Base-by-base conservation (phyloP, 2,329 filamentous ascomycete genomes). In the Botrytis pseudocinerea region DNA sequence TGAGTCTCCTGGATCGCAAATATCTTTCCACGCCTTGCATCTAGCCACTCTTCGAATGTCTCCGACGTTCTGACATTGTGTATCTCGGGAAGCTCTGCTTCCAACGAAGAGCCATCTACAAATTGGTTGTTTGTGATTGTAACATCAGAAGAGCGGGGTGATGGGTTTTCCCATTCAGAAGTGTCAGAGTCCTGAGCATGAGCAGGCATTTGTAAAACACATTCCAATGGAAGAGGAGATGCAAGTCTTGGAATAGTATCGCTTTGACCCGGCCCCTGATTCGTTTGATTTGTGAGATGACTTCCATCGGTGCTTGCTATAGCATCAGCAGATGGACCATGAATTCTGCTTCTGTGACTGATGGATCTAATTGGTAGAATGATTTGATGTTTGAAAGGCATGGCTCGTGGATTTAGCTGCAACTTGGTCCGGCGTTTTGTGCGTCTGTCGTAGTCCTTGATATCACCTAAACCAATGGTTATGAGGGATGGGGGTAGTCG, bases 371-470 rank as follows among this genome's bases (percentile, higher is more conserved):
- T 66, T 25, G 69, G 69, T 44, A 71, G n/a, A 59, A 51, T 44
- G 14, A 65, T 51, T 25, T 66, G 69, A 38, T 40, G 35, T 32
- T 22, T 40, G 20, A 44, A 62, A 51, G 35, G 48, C 10, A 48
- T 40, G 25, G 25, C 35, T 42, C 32, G 65, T 32, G 46, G 35
- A 42, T 18, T 57, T 9, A 54, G 38, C 28, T 35, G 46, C n/a
- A 66, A 44, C 46, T 42, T 66, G 18, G 44, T 12, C 54, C 28
- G 68, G 32, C 57, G 63, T 69, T 63, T 69, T 60, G 70, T 72
- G 25, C 78, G 78, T 65, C 70, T 74, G 10, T 78, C 75, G 42
- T 75, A 79, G 54, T 79, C 78, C 59, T 68, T 71, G 14, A 80
- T 54, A 72, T 80, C 79, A 42, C 75, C 75, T 44, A 71, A 73